These are phyloP conservation scores for Aspergillus pseudoglaucus DNA, from an alignment of 2,329 filamentous ascomycete species.

Conservation along the genomic window DNA sequence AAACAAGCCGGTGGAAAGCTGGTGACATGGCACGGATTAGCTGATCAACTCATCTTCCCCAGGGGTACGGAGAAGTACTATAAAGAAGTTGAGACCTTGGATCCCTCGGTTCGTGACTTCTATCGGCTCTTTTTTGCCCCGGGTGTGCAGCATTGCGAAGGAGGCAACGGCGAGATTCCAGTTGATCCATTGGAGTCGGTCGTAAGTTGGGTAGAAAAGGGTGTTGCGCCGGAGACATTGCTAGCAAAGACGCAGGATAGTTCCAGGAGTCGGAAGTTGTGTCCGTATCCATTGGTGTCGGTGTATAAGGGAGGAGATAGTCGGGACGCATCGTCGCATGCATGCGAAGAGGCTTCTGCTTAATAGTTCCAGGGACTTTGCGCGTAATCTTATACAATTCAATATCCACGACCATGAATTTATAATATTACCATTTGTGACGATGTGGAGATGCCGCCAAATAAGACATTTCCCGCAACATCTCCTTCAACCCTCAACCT, in stretches of 20 bases:
- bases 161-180: slow-evolving; percentile 18
- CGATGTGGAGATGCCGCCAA: no score
- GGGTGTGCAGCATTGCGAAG: slow-evolving; percentile 31
- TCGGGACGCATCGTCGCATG: slow-evolving; percentile 2
- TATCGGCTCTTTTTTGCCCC: slow-evolving; percentile 37
- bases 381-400: background rate
- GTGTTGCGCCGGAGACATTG: slow-evolving; percentile 10
- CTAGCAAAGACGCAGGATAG: slow-evolving; percentile 1
- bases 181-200: slow-evolving; percentile 7
- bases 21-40: slow-evolving; percentile 39
- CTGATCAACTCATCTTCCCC: slow-evolving; percentile 33
- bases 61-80: slow-evolving; percentile 35
- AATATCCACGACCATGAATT: no score
- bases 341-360: background rate
- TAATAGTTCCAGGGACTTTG: background rate
- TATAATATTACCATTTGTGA: no score
- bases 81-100: slow-evolving; percentile 20
- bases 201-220: slow-evolving; percentile 16
- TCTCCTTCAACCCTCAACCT: no score
- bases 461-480: no score
- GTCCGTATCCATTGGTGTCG: slow-evolving; percentile 7
- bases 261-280: slow-evolving; percentile 1
- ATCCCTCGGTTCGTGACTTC: slow-evolving; percentile 23
- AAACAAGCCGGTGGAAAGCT: slow-evolving; percentile 34
- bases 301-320: slow-evolving; percentile 4